Evolutionary conservation across 352 stramenopile species (phyloP), one percentile per base, ranked within the genome.

Genomic region (Phytophthora citrophthora): DNA sequence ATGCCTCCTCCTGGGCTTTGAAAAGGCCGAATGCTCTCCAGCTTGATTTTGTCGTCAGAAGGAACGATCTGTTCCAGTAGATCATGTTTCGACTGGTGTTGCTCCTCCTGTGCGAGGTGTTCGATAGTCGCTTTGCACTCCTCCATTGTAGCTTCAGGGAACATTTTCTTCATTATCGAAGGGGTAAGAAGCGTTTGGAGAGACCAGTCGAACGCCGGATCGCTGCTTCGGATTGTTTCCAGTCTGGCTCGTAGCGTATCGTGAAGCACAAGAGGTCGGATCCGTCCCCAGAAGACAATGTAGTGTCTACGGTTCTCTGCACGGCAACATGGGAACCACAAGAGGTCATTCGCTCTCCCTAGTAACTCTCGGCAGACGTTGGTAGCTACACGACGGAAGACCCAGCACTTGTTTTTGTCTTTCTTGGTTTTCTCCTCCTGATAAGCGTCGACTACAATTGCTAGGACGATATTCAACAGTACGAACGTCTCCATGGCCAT

Each of bases 401-500:
- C 52, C 64, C 59, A 72, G 27, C 64, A 72, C 18, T 64, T 81
- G 52, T 61, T 69, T 15, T 61, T 70, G 29, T 62, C 70, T 8
- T 69, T 69, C 7, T 73, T 71, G 16, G 43, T 68, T 38, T 83
- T 68, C 13, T 76, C 79, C 29, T 83, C 65, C 8, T 68, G 62
- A 48, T 88, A 91, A 9, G 80, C 70, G 27, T 89, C 78, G 12
- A 91, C 66, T 1, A 91, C 78, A 43, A 91, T 90, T n/a, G 80
- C 83, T 9, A 91, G 73, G 61, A 90, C 82, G 60, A 91, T 89
- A 45, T 88, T 91, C 57, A 91, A 69, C 24, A 91, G 67, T 24
- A 90, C 68, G 44, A 91, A 81, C 18, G 71, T 83, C 61, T 86
- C 74, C 27, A 89, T 67, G 13, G 88, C 48, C 74, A 91, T 87